Evolutionary conservation across 2,329 filamentous ascomycete genomes (phyloP), one percentile per base, ranked within the genome.

Genomic region (Helotiales sp.): DNA sequence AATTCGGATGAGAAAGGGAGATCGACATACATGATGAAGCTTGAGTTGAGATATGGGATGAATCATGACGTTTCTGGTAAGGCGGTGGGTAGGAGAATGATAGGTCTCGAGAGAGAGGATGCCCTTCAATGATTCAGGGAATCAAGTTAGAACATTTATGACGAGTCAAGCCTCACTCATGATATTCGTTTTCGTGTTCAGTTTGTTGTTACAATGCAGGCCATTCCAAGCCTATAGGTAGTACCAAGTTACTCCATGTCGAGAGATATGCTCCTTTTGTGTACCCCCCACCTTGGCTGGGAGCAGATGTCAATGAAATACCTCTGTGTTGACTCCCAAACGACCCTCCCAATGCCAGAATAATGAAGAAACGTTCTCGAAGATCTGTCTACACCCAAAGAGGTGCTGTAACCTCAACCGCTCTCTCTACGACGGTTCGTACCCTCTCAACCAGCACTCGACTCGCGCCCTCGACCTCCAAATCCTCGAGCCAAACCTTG

Each of bases 401-500:
- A 54, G 91, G 91, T 55, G 92, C 91, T 15, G 94, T 92, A 28
- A 93, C 92, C 82, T 97, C 94, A 2, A 95, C 90, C 0, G 92
- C 94, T 72, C 93, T 86, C 79, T 98, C 95, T 11, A 97, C 92
- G 8, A 99, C 93, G 0, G 93, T 93, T 73, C 91, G 87, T 5
- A 99, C 92, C 66, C 96, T 85, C 78, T 97, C 95, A 55, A 89
- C 89, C 75, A 97, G 87, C 20, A 93, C 88, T 70, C 89, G 87
- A 71, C 93, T 93, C 63, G 82, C 82, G 78, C 93, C 96, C 79
- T 98, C 96, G 4, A 99, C 92, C 73, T 97, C 93, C 52, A 98
- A 80, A 72, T 92, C 89, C 83, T 98, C 96, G 45, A 99, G 82
- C 94, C 95, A 98, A 6, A 99, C 90, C 69, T 88, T 91, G 6